Evolutionary conservation across 805 yeast genomes (phyloP).

Genomic region (Myxozyma sirexii): DNA sequence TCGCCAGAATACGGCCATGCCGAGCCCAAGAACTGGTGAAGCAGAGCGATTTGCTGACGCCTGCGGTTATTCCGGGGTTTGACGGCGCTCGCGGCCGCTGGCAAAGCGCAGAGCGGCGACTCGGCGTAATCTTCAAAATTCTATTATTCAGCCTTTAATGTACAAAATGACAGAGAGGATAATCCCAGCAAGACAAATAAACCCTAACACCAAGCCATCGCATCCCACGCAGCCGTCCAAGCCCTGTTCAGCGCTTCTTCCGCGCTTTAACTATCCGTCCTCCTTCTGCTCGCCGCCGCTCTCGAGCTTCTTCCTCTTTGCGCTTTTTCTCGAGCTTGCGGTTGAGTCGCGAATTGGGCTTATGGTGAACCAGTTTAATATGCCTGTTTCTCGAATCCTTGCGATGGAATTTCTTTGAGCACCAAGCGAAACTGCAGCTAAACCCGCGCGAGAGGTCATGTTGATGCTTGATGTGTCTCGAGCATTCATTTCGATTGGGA

Average conservation of each 20-base stretch:
- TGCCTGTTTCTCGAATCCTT: constrained; percentile 46
- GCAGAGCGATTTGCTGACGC: too few relatives aligned
- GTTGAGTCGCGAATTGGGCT: constrained; percentile 45
- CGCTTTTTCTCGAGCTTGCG: constrained; percentile 42
- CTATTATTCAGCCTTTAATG: too few relatives aligned
- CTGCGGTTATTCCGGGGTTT: too few relatives aligned
- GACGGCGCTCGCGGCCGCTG: too few relatives aligned
- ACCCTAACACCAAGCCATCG: too few relatives aligned
- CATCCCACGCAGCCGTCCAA: too few relatives aligned
- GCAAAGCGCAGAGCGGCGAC: too few relatives aligned
- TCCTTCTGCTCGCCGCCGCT: constrained; percentile 6
- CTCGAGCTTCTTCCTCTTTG: constrained; percentile 17
- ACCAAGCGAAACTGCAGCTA: constrained; percentile 34
- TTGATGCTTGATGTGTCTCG: constrained; percentile 43
- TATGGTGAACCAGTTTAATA: constrained; percentile 45
- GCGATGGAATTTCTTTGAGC: constrained; percentile 37
- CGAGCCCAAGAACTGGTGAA: too few relatives aligned
- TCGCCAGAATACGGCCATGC: too few relatives aligned
- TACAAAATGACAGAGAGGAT: too few relatives aligned
- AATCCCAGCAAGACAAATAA: too few relatives aligned
- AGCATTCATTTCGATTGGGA: constrained; percentile 44
- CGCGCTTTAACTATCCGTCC: not conserved
- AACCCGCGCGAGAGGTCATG: constrained; percentile 34
- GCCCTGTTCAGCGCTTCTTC: not conserved
- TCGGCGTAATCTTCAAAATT: too few relatives aligned